Conservation (phyloP, 2,329 filamentous ascomycete genomes). For the Fusarium floridanum region DNA sequence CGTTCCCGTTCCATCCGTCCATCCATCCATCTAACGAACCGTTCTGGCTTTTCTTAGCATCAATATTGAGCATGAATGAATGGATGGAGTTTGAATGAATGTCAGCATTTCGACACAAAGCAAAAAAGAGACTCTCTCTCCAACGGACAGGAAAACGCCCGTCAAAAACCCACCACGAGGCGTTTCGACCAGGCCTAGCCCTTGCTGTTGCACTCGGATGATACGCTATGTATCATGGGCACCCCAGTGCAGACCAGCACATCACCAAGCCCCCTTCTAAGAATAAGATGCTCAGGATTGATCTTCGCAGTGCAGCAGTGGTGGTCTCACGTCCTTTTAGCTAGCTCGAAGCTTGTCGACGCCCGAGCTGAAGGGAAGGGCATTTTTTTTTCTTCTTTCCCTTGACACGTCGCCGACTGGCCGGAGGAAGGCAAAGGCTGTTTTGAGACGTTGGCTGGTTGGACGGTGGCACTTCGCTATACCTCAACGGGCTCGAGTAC, state of each 20-base stretch:
- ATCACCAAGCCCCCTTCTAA: constrained; percentile 16
- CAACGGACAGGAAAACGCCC: background rate
- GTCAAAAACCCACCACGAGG: background rate
- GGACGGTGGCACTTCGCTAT: background rate
- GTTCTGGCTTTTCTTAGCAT: background rate
- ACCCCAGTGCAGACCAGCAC: background rate
- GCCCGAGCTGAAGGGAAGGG: constrained; percentile 21
- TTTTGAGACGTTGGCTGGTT: constrained; percentile 24
- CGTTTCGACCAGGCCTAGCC: background rate
- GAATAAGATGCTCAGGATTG: constrained; percentile 23
- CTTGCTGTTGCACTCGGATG: background rate
- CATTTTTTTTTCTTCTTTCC: background rate
- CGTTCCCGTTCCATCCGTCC: background rate
- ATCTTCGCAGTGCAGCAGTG: constrained; percentile 18
- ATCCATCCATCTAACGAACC: background rate
- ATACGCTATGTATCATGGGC: constrained; percentile 1
- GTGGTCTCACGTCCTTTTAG: constrained; percentile 21
- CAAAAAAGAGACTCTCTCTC: background rate
- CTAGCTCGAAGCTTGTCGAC: constrained; percentile 31
- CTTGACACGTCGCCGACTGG: constrained; percentile 9
- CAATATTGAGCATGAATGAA: background rate
- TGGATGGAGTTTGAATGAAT: background rate
- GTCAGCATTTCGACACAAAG: background rate
- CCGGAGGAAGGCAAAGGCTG: constrained; percentile 9
- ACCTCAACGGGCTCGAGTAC: background rate